A percentile compares a stretch with the other conserved stretches of the same genome.
Conservation (phyloP, 1,284 basidiomycete genomes). For the Chondrostereum purpureum region DNA sequence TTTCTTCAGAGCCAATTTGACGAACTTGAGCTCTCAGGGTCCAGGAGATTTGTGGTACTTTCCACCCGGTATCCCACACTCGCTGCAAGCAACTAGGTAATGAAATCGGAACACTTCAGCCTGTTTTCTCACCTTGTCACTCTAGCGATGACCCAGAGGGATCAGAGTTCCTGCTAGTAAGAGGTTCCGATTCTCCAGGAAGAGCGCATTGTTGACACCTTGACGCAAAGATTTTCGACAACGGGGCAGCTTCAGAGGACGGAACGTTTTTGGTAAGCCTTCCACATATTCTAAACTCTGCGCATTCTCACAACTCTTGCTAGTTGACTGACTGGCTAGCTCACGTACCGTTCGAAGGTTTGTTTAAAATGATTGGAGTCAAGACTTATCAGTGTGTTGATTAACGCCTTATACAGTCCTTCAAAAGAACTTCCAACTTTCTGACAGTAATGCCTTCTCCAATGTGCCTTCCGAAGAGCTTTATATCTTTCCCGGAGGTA, state of each 20-base stretch:
- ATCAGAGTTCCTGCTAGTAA: conserved; percentile 63
- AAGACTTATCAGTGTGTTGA: no score
- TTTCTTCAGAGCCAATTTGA: conserved; percentile 1
- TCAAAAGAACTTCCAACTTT: conserved; percentile 62
- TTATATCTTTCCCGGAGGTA: conserved; percentile 62
- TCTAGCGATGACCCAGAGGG: conserved; percentile 43
- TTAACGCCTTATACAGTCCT: conserved; percentile 46
- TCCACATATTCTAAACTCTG: conserved; percentile 6
- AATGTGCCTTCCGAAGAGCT: conserved; percentile 53
- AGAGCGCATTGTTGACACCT: conserved; percentile 3
- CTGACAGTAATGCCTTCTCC: conserved; percentile 43
- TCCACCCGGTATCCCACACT: conserved; percentile 59
- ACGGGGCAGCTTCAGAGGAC: conserved; percentile 62
- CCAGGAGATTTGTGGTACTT: conserved; percentile 58
- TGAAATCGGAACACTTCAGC: neutral
- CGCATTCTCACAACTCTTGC: conserved; percentile 8
- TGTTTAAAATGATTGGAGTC: conserved; percentile 3
- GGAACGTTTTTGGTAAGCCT: conserved; percentile 52
- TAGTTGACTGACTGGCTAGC: conserved; percentile 61
- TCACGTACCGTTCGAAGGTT: conserved; percentile 48
- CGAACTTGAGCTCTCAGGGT: conserved; percentile 18
- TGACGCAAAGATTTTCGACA: conserved; percentile 48
- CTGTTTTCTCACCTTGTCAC: neutral
- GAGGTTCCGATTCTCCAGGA: neutral
- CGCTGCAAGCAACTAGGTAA: conserved; percentile 52